Conservation (phyloP, 1,284 basidiomycete genomes). For the Kalmanozyma brasiliensis region DNA sequence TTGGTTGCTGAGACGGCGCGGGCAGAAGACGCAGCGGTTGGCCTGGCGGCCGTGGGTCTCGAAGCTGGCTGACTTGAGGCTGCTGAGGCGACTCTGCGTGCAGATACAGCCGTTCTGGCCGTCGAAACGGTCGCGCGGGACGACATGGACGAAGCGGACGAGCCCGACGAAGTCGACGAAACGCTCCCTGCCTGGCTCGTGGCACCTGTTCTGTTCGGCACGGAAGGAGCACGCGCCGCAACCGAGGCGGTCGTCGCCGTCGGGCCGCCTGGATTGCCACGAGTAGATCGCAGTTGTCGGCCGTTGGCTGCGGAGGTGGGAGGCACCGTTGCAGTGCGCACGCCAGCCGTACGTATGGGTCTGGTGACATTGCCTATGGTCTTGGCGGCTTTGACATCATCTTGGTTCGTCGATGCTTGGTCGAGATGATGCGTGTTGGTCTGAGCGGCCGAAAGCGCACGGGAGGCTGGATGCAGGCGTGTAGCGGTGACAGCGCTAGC, state of each 20-base stretch:
- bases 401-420: slow-evolving; percentile 13
- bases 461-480: slow-evolving; percentile 34
- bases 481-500: slow-evolving; percentile 32
- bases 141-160: slow-evolving; percentile 29
- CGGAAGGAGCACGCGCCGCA: slow-evolving; percentile 10
- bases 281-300: slow-evolving; percentile 29
- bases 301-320: slow-evolving; percentile 10
- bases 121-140: slow-evolving; percentile 35
- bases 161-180: slow-evolving; percentile 37
- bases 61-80: slow-evolving; percentile 16
- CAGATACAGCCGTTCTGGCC: slow-evolving; percentile 36
- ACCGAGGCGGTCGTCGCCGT: not conserved
- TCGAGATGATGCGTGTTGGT: slow-evolving; percentile 35
- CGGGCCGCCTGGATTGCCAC: slow-evolving; percentile 7
- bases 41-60: slow-evolving; percentile 13
- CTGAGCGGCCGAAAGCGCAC: slow-evolving; percentile 31
- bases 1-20: slow-evolving; percentile 10
- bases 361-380: slow-evolving; percentile 1
- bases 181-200: slow-evolving; percentile 43
- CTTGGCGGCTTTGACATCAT: slow-evolving; percentile 38
- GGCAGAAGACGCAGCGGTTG: slow-evolving; percentile 4
- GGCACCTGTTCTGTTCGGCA: slow-evolving; percentile 28
- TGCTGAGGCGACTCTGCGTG: slow-evolving; percentile 15
- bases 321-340: slow-evolving; percentile 26
- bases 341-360: slow-evolving; percentile 20